Conservation (phyloP, 129 eudicot species). For the Flaveria sonorensis region DNA sequence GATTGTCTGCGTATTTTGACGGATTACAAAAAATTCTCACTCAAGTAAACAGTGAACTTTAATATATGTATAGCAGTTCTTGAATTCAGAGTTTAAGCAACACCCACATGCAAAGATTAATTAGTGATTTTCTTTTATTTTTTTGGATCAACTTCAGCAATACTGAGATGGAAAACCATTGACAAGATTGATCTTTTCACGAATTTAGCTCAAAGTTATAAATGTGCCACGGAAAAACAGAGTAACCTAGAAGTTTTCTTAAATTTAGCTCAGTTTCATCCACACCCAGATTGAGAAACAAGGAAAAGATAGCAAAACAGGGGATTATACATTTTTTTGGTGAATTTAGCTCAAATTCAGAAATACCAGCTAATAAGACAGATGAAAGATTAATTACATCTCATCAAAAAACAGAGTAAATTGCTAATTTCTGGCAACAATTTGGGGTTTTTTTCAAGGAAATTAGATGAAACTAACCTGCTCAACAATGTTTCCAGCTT, state of each 20-base stretch:
- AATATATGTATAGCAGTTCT: background rate
- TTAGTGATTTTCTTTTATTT: background rate
- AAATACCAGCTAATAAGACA: background rate
- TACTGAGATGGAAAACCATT: background rate
- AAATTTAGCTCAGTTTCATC: background rate
- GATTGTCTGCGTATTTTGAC: slow-evolving; percentile 60
- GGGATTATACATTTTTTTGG: background rate
- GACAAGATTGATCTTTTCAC: background rate
- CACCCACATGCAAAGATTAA: background rate
- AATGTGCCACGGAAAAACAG: background rate
- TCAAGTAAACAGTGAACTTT: background rate
- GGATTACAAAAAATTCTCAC: slow-evolving; percentile 29
- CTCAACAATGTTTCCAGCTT: slow-evolving; percentile 94
- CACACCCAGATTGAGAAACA: slow-evolving; percentile 11
- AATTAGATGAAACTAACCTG: slow-evolving; percentile 51
- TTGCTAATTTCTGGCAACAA: slow-evolving; percentile 3
- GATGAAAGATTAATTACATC: background rate
- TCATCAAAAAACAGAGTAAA: slow-evolving; percentile 8
- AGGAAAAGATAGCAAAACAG: slow-evolving; percentile 14
- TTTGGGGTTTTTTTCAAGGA: background rate
- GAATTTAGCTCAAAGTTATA: background rate
- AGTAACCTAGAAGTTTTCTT: background rate
- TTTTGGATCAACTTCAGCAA: slow-evolving; percentile 3
- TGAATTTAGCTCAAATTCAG: slow-evolving; percentile 10
- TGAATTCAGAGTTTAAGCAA: slow-evolving; percentile 14